These are phyloP conservation scores for Macrophomina tecta DNA, from an alignment of 2,329 filamentous ascomycete species.

Conservation along the genomic window DNA sequence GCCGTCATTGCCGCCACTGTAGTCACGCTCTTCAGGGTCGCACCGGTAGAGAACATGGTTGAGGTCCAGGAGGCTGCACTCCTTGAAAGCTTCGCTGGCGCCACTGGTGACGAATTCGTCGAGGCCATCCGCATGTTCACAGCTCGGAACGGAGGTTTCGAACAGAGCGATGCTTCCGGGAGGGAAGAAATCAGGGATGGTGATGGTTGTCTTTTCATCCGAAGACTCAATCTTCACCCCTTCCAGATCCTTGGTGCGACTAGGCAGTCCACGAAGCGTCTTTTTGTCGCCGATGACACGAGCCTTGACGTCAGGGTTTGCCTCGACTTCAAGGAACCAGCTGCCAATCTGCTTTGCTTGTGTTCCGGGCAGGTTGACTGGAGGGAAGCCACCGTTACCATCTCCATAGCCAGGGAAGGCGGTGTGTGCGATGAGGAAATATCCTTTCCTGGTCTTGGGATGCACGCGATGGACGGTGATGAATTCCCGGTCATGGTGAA, in stretches of 20 bases:
- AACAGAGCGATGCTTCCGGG: constrained; percentile 94
- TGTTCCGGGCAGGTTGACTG: constrained; percentile 82
- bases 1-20: constrained; percentile 80
- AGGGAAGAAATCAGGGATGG: constrained; percentile 81
- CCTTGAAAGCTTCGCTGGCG: constrained; percentile 76
- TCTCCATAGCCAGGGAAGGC: constrained; percentile 91
- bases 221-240: constrained; percentile 76
- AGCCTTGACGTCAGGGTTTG: constrained; percentile 71
- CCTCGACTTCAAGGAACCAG: constrained; percentile 90
- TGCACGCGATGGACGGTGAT: constrained; percentile 96
- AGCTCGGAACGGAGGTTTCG: constrained; percentile 91
- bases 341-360: constrained; percentile 85
- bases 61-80: constrained; percentile 78
- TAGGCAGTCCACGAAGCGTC: constrained; percentile 81
- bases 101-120: constrained; percentile 87
- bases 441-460: constrained; percentile 87
- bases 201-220: constrained; percentile 77
- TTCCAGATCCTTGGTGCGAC: constrained; percentile 74
- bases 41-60: constrained; percentile 93
- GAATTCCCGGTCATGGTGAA: constrained; percentile 95
- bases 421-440: constrained; percentile 95
- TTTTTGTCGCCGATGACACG: constrained; percentile 71
- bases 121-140: constrained; percentile 81
- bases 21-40: constrained; percentile 85
- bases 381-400: constrained; percentile 78